Conservation (phyloP, 768 basidiomycete species). For the Tulasnella sp. region DNA sequence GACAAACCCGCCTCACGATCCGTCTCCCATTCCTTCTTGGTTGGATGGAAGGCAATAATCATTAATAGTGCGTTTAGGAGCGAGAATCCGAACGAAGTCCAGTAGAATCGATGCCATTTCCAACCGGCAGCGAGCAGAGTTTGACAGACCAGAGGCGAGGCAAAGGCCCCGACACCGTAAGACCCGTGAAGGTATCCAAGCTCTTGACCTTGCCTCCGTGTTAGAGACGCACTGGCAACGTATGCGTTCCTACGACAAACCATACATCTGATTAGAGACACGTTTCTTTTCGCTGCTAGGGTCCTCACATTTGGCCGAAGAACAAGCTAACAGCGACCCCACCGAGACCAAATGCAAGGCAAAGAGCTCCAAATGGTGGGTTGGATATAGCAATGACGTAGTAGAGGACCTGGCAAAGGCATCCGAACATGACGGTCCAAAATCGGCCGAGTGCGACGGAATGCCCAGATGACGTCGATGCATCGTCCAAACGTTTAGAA, state of each 20-base stretch:
- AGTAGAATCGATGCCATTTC: conserved; percentile 56
- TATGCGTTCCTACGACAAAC: conserved; percentile 43
- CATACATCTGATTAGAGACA: neutral
- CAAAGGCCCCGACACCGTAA: conserved; percentile 43
- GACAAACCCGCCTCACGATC: conserved; percentile 36
- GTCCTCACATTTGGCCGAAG: conserved; percentile 43
- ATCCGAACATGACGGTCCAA: conserved; percentile 4
- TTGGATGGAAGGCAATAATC: conserved; percentile 48
- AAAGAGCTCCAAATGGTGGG: conserved; percentile 39
- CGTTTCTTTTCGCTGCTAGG: neutral
- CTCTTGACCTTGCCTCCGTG: conserved; percentile 40
- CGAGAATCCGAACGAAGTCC: conserved; percentile 52
- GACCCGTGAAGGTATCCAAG: conserved; percentile 49
- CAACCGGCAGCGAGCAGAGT: conserved; percentile 48
- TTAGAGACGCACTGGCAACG: conserved; percentile 38
- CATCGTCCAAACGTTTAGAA: conserved; percentile 30
- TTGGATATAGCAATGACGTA: conserved; percentile 15
- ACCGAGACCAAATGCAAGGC: conserved; percentile 47
- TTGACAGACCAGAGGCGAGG: conserved; percentile 57
- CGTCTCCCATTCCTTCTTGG: conserved; percentile 41
- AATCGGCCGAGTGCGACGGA: conserved; percentile 19
- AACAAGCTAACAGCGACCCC: conserved; percentile 49
- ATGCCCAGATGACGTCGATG: neutral
- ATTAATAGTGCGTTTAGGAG: conserved; percentile 45
- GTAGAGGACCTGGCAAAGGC: conserved; percentile 18